Evolutionary conservation across 164 flowering plant genomes (phyloP).

Genomic region (Chimonanthus salicifolius): DNA sequence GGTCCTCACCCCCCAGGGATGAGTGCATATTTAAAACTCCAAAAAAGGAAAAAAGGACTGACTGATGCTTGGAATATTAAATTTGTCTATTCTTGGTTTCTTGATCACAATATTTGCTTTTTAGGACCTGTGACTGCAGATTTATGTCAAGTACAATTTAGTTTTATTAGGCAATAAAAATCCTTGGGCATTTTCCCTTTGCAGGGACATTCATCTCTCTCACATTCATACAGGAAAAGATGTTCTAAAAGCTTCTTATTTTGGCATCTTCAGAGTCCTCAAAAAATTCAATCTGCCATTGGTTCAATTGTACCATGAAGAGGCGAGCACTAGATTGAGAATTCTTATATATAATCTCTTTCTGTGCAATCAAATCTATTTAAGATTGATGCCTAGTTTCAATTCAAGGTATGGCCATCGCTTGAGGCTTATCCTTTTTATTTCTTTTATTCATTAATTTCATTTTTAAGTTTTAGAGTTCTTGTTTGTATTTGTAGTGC

Average conservation of each 20-base stretch:
- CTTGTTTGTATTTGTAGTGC: neutral
- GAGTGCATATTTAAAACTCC: no score
- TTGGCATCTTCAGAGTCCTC: neutral
- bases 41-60: no score
- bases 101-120: neutral
- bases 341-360: neutral
- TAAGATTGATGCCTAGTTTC: neutral
- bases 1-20: no score
- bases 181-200: neutral
- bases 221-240: neutral
- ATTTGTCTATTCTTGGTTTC: neutral
- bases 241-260: neutral
- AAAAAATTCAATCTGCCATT: neutral
- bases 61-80: no score
- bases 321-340: neutral
- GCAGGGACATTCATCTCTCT: neutral
- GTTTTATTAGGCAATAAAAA: neutral
- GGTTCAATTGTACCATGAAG: neutral
- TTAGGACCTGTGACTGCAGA: neutral
- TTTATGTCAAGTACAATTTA: no score
- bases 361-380: neutral
- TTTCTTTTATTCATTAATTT: neutral
- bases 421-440: neutral
- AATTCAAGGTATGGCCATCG: neutral
- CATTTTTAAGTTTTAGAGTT: neutral